A percentile compares a stretch with the other conserved stretches of the same genome.
These are phyloP conservation scores for Simmondsia chinensis DNA, from an alignment of 148 eudicot species.

Conservation along the genomic window DNA sequence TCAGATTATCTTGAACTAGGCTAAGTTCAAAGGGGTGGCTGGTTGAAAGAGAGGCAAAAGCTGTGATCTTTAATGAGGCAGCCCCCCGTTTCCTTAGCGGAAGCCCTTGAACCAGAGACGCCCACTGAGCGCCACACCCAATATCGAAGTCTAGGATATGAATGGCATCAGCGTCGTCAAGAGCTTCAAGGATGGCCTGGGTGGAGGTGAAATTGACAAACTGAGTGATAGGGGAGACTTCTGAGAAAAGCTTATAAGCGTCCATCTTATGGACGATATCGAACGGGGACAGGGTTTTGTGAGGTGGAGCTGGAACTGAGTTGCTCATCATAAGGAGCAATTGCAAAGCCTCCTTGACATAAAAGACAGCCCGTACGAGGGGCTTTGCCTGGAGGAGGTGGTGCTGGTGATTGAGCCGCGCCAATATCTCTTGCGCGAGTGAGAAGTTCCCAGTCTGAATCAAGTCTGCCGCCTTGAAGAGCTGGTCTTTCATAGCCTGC, in stretches of 20 bases:
- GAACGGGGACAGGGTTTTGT: conserved; percentile 17
- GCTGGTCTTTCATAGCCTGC: conserved; percentile 26
- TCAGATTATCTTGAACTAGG: conserved; percentile 33
- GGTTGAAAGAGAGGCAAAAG: conserved; percentile 39
- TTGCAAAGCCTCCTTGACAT: conserved; percentile 41
- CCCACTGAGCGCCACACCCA: conserved; percentile 53
- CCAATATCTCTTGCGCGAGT: conserved; percentile 67
- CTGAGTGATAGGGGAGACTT: conserved; percentile 39
- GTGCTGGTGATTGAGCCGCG: conserved; percentile 66
- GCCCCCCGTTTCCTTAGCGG: conserved; percentile 20
- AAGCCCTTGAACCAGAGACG: conserved; percentile 56
- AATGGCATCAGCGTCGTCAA: conserved; percentile 21
- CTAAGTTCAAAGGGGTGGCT: conserved; percentile 35
- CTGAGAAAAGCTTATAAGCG: conserved; percentile 45
- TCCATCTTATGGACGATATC: conserved; percentile 35
- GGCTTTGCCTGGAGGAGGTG: conserved; percentile 25
- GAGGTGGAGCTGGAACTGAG: conserved; percentile 5
- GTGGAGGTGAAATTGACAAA: conserved; percentile 45
- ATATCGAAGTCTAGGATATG: conserved; percentile 56
- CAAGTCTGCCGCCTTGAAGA: conserved; percentile 29
- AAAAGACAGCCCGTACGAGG: conserved; percentile 36
- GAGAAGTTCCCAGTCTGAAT: conserved; percentile 33
- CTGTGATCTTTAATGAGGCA: conserved; percentile 33
- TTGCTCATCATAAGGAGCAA: conserved; percentile 9
- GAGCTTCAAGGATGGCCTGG: conserved; percentile 43